Base-by-base conservation (phyloP, 2,329 filamentous ascomycete genomes). In the Teratosphaeria viscida region DNA sequence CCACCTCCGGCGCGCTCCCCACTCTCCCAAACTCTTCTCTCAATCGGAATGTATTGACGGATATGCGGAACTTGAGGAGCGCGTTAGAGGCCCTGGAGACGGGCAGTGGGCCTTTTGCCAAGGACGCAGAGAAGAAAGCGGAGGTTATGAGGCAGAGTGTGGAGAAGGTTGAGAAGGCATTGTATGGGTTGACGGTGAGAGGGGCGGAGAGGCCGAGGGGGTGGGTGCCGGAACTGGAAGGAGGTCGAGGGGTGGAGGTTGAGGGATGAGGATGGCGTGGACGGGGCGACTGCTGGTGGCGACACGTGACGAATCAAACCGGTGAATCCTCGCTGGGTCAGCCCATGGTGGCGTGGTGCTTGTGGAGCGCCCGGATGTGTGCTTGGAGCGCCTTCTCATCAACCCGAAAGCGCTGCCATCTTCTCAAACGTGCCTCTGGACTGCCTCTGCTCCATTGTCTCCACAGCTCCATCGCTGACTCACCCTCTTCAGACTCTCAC, bases 171-270 rank as follows among this genome's bases (percentile, higher is more conserved):
- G 94, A 99, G 80, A 86, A 84, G 65, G 83, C 92, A 27, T 85
- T 91, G 34, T 99, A 97, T 73, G 90, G 91, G 3, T 83, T 96
- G 65, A 85, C 87, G 34, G 89, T 99, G 26, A 81, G 94, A 57
- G 92, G 92, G 0, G 89, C 87, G 57, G 94, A 99, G 78, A 79
- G 91, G 63, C 92, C 92, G 0, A 89, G 88, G 70, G 92, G 92
- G 0, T 97, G 92, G 92, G 82, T 94, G 70, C 92, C 92, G 3
- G 92, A 96, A 70, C 74, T 89, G 70, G 75, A 76, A 27, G 76
- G 74, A 23, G 71, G 71, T 57, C 72, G 73, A 59, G 67, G 61
- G 58, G 52, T 60, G 35, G 69, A 70, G 32, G 73, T 73, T 62
- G 74, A 69, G 59, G 75, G 43, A 8, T 49, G 43, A 43, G 23